These are phyloP conservation scores for Tricholoma bakamatsutake DNA, from an alignment of 768 basidiomycete species.

Conservation along the genomic window DNA sequence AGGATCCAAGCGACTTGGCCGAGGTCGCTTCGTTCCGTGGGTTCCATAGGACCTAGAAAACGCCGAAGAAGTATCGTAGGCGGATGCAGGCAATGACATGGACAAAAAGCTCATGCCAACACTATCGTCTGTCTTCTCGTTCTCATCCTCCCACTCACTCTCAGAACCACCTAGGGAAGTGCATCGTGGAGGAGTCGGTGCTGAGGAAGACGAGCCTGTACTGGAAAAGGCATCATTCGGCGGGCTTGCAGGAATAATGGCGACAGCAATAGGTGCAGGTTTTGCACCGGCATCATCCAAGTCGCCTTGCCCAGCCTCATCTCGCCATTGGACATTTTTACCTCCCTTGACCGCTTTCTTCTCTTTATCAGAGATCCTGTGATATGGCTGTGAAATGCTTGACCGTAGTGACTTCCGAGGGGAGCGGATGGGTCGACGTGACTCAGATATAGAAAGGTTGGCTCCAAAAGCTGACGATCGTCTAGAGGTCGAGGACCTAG, in stretches of 20 bases:
- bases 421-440: conserved; percentile 50
- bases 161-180: conserved; percentile 61
- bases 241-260: conserved; percentile 41
- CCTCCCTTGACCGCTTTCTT: conserved; percentile 47
- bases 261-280: conserved; percentile 25
- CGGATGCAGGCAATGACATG: conserved; percentile 34
- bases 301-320: conserved; percentile 79
- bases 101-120: conserved; percentile 49
- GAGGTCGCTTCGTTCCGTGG: conserved; percentile 36
- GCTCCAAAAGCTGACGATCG: conserved; percentile 35
- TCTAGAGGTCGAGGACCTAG: conserved; percentile 23
- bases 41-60: conserved; percentile 23
- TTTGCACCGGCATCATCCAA: conserved; percentile 58
- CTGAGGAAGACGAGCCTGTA: conserved; percentile 18
- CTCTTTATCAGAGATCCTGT: conserved; percentile 60
- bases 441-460: conserved; percentile 42
- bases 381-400: conserved; percentile 54
- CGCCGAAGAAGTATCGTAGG: conserved; percentile 20
- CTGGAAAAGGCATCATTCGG: conserved; percentile 18
- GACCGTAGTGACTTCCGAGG: conserved; percentile 73
- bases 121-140: conserved; percentile 79
- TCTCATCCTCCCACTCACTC: conserved; percentile 89
- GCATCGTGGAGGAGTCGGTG: conserved; percentile 32
- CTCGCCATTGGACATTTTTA: conserved; percentile 84
- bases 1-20: conserved; percentile 65